Conservation (phyloP, 148 eudicot species). For the Hydrangea macrophylla region DNA sequence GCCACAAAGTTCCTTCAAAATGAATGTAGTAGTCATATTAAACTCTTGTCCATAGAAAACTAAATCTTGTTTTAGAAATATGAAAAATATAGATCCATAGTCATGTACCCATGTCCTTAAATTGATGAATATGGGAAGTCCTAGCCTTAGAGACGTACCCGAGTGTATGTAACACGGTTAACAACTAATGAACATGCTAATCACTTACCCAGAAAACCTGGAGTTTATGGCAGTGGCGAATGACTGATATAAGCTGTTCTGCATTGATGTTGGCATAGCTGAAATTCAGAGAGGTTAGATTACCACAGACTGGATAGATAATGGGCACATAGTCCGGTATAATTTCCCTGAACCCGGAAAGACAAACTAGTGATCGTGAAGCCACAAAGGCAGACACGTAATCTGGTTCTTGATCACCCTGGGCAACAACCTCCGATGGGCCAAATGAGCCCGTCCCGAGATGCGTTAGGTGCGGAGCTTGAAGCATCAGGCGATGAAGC, state of each 20-base stretch:
- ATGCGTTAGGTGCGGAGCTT: constrained; percentile 77
- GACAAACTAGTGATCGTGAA: constrained; percentile 64
- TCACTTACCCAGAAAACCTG: constrained; percentile 65
- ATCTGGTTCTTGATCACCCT: constrained; percentile 54
- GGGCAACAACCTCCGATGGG: constrained; percentile 32
- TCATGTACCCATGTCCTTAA: too few species aligned
- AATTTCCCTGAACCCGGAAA: constrained; percentile 76
- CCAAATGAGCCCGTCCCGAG: constrained; percentile 81
- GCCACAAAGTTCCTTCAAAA: not conserved
- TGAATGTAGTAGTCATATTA: too few species aligned
- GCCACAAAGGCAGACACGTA: constrained; percentile 60
- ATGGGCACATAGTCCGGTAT: constrained; percentile 55
- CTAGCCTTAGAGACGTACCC: too few species aligned
- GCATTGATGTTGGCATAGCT: constrained; percentile 74
- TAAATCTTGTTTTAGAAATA: too few species aligned
- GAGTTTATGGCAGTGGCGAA: constrained; percentile 65
- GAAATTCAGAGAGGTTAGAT: constrained; percentile 73
- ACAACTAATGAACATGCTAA: not conserved
- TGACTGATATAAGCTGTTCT: constrained; percentile 56
- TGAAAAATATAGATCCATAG: too few species aligned
- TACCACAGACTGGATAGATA: constrained; percentile 64
- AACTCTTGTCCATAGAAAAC: too few species aligned
- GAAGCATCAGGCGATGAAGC: constrained; percentile 54
- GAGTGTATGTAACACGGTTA: too few species aligned
- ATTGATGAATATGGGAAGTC: too few species aligned